Conservation (phyloP, 192 early-diverging fungal species). For the Pilobolus umbonatus region DNA sequence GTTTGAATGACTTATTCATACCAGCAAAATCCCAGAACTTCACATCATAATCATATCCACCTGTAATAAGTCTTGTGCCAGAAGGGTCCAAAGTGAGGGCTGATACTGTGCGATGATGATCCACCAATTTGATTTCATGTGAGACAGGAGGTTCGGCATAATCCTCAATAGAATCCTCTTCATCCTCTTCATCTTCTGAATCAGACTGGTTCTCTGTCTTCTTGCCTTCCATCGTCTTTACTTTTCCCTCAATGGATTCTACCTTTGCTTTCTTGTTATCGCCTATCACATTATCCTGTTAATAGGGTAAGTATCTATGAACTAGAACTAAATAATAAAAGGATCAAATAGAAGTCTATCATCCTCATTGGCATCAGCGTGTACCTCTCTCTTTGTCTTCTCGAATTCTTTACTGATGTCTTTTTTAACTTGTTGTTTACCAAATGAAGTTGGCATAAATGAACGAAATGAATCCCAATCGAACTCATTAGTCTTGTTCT, state of each 20-base stretch:
- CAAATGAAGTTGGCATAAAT: conserved; percentile 51
- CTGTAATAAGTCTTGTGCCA: conserved; percentile 72
- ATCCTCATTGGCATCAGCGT: too few relatives aligned
- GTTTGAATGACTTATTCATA: conserved; percentile 71
- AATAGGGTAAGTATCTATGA: not conserved
- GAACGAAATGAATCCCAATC: conserved; percentile 39
- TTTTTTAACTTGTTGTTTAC: conserved; percentile 35
- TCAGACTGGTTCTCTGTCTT: conserved; percentile 7
- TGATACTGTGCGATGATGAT: conserved; percentile 68
- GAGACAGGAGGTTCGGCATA: conserved; percentile 55
- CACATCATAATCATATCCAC: conserved; percentile 75
- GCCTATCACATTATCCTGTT: not conserved
- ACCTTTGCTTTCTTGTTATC: not conserved
- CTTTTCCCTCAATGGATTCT: not conserved
- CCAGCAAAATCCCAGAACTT: conserved; percentile 93
- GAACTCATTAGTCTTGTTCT: conserved; percentile 23
- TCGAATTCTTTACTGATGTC: conserved; percentile 19
- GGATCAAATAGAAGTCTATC: not conserved
- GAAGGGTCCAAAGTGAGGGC: conserved; percentile 80
- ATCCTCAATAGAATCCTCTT: conserved; percentile 24
- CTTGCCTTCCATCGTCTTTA: conserved; percentile 3
- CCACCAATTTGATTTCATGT: conserved; percentile 59
- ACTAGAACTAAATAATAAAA: not conserved
- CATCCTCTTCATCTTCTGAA: conserved; percentile 25
- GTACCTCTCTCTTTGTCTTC: conserved; percentile 36